These are phyloP conservation scores for Fistulifera solaris DNA, from an alignment of 108 stramenopile genomes.

Conservation along the genomic window DNA sequence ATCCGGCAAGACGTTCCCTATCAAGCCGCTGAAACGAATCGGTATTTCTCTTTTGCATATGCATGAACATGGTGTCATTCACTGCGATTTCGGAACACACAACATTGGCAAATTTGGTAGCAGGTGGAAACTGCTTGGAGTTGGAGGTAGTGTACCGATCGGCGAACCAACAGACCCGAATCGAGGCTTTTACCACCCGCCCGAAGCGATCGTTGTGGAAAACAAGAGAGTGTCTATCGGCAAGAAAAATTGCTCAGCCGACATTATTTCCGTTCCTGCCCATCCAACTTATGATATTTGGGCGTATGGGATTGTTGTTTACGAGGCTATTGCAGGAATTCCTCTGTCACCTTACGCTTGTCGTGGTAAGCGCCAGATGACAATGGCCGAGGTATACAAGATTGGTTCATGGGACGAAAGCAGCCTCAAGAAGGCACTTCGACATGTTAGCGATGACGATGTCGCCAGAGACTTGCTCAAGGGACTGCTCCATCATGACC, in stretches of 20 bases:
- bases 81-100: constrained; percentile 86
- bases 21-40: constrained; percentile 74
- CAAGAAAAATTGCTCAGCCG: constrained; percentile 52
- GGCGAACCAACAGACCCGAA: constrained; percentile 66
- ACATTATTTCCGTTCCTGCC: constrained; percentile 58
- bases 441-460: constrained; percentile 40
- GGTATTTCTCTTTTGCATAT: constrained; percentile 79
- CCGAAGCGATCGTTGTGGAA: constrained; percentile 67
- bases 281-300: constrained; percentile 74
- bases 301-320: constrained; percentile 75
- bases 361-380: constrained; percentile 76
- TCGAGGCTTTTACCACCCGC: constrained; percentile 82
- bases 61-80: constrained; percentile 81
- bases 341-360: constrained; percentile 75
- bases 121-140: constrained; percentile 78
- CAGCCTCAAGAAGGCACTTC: constrained; percentile 54
- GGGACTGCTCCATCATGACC: constrained; percentile 61
- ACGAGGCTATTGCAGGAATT: constrained; percentile 68
- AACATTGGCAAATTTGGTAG: constrained; percentile 84
- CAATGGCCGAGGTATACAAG: constrained; percentile 50
- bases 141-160: constrained; percentile 69
- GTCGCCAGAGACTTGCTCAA: constrained; percentile 48
- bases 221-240: constrained; percentile 43
- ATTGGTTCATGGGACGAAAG: constrained; percentile 80
- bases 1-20: constrained; percentile 61